Evolutionary conservation across 2,329 filamentous ascomycete genomes (phyloP).

Genomic region (Hyphodiscus sp.): DNA sequence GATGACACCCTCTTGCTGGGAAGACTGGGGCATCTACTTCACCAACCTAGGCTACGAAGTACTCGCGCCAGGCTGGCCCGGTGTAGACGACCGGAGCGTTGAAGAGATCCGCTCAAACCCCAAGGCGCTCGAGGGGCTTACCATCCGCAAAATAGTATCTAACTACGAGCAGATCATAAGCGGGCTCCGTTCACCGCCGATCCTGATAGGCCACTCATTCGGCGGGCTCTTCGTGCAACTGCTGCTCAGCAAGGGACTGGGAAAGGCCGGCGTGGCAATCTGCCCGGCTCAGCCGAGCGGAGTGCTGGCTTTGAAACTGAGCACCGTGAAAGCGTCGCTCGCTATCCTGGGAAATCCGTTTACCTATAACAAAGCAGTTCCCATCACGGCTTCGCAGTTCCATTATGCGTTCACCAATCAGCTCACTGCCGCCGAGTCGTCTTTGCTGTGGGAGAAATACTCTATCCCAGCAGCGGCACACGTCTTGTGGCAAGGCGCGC

Average conservation of each 20-base stretch:
- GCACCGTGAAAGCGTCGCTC: conserved; percentile 14
- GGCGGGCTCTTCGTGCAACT: conserved; percentile 22
- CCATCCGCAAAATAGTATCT: conserved; percentile 17
- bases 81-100: conserved; percentile 18
- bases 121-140: conserved; percentile 10
- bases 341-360: conserved; percentile 17
- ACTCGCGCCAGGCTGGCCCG: conserved; percentile 22
- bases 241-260: conserved; percentile 16
- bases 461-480: conserved; percentile 18
- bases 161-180: conserved; percentile 18
- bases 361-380: conserved; percentile 11
- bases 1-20: conserved; percentile 23
- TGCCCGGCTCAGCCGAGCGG: conserved; percentile 18
- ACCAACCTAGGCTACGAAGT: conserved; percentile 16
- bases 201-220: conserved; percentile 23
- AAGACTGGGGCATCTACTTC: conserved; percentile 18
- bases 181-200: conserved; percentile 14
- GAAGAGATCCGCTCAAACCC: conserved; percentile 18
- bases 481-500: conserved; percentile 19
- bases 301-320: conserved; percentile 13
- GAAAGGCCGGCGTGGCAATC: conserved; percentile 14
- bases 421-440: conserved; percentile 10
- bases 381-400: conserved; percentile 17
- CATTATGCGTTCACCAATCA: conserved; percentile 22
- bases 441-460: conserved; percentile 16